A percentile compares a stretch with the other conserved stretches of the same genome.
These are phyloP conservation scores for Arthrobotrys sinensis DNA, from an alignment of 2,329 filamentous ascomycete genomes.

Conservation along the genomic window DNA sequence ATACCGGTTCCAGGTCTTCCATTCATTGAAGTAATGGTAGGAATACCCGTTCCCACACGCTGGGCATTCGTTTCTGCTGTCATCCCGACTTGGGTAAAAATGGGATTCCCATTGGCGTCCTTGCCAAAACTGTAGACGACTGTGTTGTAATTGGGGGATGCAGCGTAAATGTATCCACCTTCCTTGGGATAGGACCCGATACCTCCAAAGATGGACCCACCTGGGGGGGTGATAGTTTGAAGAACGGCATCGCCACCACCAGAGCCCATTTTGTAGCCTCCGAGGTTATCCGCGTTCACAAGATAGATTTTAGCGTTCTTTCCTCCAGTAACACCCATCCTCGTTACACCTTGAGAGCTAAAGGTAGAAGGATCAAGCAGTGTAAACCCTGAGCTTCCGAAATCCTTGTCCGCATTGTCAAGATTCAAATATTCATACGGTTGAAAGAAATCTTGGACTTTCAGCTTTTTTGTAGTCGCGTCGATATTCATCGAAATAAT, in stretches of 20 bases:
- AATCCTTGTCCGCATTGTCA: slow-evolving; percentile 65
- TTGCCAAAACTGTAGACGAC: slow-evolving; percentile 65
- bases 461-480: slow-evolving; percentile 68
- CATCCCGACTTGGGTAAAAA: slow-evolving; percentile 65
- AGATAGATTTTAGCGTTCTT: slow-evolving; percentile 68
- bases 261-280: slow-evolving; percentile 68
- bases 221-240: slow-evolving; percentile 64
- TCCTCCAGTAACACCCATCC: slow-evolving; percentile 65
- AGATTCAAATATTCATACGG: slow-evolving; percentile 68
- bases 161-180: slow-evolving; percentile 69
- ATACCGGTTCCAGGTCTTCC: slow-evolving; percentile 67
- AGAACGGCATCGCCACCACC: slow-evolving; percentile 67
- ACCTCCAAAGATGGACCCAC: slow-evolving; percentile 65
- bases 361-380: slow-evolving; percentile 69
- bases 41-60: slow-evolving; percentile 65
- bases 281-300: slow-evolving; percentile 68
- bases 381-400: slow-evolving; percentile 69
- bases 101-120: slow-evolving; percentile 61
- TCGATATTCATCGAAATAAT: slow-evolving; percentile 67
- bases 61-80: slow-evolving; percentile 64
- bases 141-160: slow-evolving; percentile 64
- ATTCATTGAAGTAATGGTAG: slow-evolving; percentile 67
- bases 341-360: slow-evolving; percentile 61
- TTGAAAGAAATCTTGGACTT: slow-evolving; percentile 72
- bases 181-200: slow-evolving; percentile 68